Evolutionary conservation across 2,329 filamentous ascomycete genomes (phyloP), one percentile per base, ranked within the genome.

Genomic region (Fusarium subglutinans): DNA sequence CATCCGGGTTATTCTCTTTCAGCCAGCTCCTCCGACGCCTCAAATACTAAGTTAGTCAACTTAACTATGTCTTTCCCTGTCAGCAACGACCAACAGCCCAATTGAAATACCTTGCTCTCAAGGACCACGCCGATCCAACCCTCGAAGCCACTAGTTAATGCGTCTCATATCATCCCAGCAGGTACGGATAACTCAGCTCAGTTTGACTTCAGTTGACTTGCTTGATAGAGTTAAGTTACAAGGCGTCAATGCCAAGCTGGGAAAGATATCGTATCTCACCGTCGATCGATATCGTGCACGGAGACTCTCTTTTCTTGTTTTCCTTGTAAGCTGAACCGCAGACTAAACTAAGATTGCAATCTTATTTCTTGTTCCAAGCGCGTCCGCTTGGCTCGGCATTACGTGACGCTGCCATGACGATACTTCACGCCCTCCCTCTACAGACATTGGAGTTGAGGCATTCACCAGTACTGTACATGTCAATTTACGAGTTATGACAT

Each of bases 151-250:
- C 76, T 78, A 48, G 20, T 17, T 22, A 78, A 78, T 78, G 75
- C 74, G 70, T 74, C 70, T 77, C 76, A 78, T 74, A 62, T 76
- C 70, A 78, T 76, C 74, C 76, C 50, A 65, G 69, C 51, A 54
- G 11, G 20, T 28, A 26, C 26, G 26, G 26, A 26, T 26, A 18
- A 28, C 35, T 55, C n/a, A 53, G 24, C 30, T 35, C 15, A 37
- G 20, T 20, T 48, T 48, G 47, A 53, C 10, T 50, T 50, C 10
- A 37, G 8, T 28, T 41, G 24, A 28, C 43, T 44, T 68, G 37
- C 48, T 57, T 70, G 59, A 54, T 30, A 50, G 47, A 61, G 40
- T 50, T 51, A 57, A 67, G 38, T 67, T 40, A 53, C 28, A 57
- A 60, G 41, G 28, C 41, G 24, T 44, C 24, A 24, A 53, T 54